Percentiles rank a stretch among this genome's conserved stretches.
Evolutionary conservation across 805 yeast species (phyloP).

Genomic region (Candida krabiensis): DNA sequence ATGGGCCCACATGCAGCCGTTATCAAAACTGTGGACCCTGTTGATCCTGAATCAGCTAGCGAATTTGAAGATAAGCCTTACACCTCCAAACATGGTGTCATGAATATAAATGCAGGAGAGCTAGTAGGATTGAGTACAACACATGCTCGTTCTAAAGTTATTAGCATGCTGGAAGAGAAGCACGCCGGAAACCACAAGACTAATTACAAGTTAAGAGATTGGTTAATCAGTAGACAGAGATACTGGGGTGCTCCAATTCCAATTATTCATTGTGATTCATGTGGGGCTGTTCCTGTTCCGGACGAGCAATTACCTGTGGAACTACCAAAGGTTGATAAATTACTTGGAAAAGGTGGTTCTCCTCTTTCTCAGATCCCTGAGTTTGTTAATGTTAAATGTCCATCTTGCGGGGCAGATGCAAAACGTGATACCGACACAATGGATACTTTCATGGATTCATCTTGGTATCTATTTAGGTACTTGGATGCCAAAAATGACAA

Average conservation of each 20-base stretch:
- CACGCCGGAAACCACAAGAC: constrained; percentile 47
- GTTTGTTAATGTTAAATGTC: constrained; percentile 76
- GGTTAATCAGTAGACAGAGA: constrained; percentile 93
- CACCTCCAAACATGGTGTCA: constrained; percentile 43
- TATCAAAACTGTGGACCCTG: constrained; percentile 47
- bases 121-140: constrained; percentile 48
- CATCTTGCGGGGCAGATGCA: constrained; percentile 71
- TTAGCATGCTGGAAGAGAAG: constrained; percentile 12
- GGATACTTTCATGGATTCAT: constrained; percentile 98
- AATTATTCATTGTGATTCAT: constrained; percentile 77
- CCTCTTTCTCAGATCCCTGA: constrained; percentile 68
- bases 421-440: constrained; percentile 94
- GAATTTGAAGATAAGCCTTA: constrained; percentile 31
- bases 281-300: constrained; percentile 94
- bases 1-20: constrained; percentile 43
- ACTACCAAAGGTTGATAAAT: constrained; percentile 57
- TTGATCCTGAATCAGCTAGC: constrained; percentile 15
- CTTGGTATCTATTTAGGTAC: constrained; percentile 93
- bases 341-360: constrained; percentile 52
- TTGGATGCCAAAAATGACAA: constrained; percentile 65
- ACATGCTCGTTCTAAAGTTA: constrained; percentile 54
- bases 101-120: constrained; percentile 47
- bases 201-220: constrained; percentile 76
- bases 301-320: constrained; percentile 80
- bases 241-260: constrained; percentile 99